Conservation (phyloP, 2,329 filamentous ascomycete genomes). For the Metarhizium robertsii region DNA sequence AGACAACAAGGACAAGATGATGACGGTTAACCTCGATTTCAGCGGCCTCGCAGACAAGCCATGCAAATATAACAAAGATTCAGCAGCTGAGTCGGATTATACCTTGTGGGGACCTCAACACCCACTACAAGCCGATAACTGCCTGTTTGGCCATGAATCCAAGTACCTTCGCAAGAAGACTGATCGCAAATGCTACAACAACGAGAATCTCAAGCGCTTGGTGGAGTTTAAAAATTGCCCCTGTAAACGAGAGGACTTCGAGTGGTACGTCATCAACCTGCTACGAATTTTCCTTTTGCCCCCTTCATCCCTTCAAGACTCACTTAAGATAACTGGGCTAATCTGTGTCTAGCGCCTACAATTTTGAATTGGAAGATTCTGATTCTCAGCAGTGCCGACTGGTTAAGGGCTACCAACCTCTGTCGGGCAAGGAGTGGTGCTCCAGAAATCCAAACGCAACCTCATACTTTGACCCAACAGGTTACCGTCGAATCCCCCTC, state of each 20-base stretch:
- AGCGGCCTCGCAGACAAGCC: constrained; percentile 63
- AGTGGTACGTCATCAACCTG: constrained; percentile 55
- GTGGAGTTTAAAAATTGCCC: constrained; percentile 70
- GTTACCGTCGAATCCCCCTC: constrained; percentile 82
- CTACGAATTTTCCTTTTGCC: neutral
- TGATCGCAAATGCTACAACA: constrained; percentile 74
- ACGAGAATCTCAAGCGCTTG: constrained; percentile 58
- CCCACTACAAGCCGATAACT: constrained; percentile 67
- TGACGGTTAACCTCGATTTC: constrained; percentile 84
- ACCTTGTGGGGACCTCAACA: constrained; percentile 81
- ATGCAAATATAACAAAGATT: constrained; percentile 59
- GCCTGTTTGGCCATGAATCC: constrained; percentile 84
- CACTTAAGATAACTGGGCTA: neutral
- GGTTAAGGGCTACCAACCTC: constrained; percentile 61
- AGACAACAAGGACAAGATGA: constrained; percentile 43
- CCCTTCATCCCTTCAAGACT: neutral
- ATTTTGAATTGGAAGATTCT: constrained; percentile 70
- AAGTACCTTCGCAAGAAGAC: constrained; percentile 85
- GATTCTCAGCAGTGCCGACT: constrained; percentile 67
- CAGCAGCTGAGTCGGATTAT: constrained; percentile 54
- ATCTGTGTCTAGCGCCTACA: constrained; percentile 62
- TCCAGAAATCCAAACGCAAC: constrained; percentile 54
- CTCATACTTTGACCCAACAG: constrained; percentile 77
- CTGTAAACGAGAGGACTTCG: constrained; percentile 79
- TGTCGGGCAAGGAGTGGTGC: constrained; percentile 42